phyloP scores from a whole-genome alignment of 345 rosid species.

The Eucalyptus sideroxylon region DNA sequence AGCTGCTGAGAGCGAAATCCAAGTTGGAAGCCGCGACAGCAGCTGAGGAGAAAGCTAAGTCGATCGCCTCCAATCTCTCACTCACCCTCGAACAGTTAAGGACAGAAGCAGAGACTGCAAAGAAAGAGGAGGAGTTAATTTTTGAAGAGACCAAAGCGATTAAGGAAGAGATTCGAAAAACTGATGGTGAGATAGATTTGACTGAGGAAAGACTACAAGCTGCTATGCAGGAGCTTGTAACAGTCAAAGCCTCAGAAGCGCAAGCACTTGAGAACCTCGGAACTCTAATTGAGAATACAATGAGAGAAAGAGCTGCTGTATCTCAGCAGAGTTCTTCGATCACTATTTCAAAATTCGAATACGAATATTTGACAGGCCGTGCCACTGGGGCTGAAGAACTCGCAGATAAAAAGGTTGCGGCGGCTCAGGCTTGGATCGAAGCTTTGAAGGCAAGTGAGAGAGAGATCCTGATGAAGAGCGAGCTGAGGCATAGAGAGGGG shows the following conservation, averaged over 20 bases:
- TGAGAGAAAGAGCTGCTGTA: constrained; percentile 30
- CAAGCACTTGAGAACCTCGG: constrained; percentile 48
- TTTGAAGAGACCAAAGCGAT: constrained; percentile 31
- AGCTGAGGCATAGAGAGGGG: constrained; percentile 29
- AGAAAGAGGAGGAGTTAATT: constrained; percentile 37
- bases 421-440: constrained; percentile 89
- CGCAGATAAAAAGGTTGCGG: constrained; percentile 83
- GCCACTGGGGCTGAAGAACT: constrained; percentile 58
- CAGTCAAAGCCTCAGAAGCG: constrained; percentile 43
- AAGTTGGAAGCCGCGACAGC: constrained; percentile 39
- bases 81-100: constrained; percentile 47
- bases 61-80: constrained; percentile 30
- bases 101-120: constrained; percentile 43
- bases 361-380: constrained; percentile 59
- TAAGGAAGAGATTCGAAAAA: constrained; percentile 32
- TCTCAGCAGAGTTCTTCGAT: constrained; percentile 27
- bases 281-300: constrained; percentile 24
- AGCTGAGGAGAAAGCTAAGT: constrained; percentile 45
- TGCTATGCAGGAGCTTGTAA: constrained; percentile 54
- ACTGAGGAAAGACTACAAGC: constrained; percentile 45
- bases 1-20: constrained; percentile 64
- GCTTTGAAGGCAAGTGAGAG: constrained; percentile 70
- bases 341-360: constrained; percentile 68
- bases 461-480: constrained; percentile 51
- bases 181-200: constrained; percentile 29